Base-by-base conservation (phyloP, 2,329 filamentous ascomycete genomes). In the Epichloe brachyelytri region DNA sequence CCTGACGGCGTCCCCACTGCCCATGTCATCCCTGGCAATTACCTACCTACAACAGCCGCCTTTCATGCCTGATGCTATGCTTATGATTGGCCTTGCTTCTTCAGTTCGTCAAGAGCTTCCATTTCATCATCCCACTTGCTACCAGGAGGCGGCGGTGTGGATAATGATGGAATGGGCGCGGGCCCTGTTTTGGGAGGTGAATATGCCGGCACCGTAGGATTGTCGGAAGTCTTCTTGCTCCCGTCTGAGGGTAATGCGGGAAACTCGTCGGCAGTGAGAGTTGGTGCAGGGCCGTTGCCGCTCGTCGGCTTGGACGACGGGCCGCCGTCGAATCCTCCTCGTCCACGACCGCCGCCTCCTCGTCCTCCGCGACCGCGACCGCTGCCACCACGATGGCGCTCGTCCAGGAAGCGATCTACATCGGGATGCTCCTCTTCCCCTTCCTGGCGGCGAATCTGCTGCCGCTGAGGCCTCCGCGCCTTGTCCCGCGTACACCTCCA, bases 51-150 rank as follows among this genome's bases (percentile, higher is more conserved):
- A 33, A 33, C 22, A 19, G 11, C 7, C 11, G 7, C 6, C 22
- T 6, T 14, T 40, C 11, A 41, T 26, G 1, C 30, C 15, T 17
- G 15, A 15, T 48, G 36, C 37, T n/a, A 43, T 37, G 20, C 39
- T 15, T 41, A 51, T 38, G 43, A 49, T 7, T 50, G 36, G 2
- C 43, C 46, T 19, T 48, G 43, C 50, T 61, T 57, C 43, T 61
- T 63, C n/a, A 54, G 51, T 34, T 66, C 70, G 26, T 78, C 74
- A 12, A 74, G 63, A 5, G 68, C 73, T 46, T 75, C 75, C 69
- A 80, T 76, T 63, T 81, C 78, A 37, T 81, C 78, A 48, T 75
- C 78, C 78, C 78, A 80, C 50, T 74, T 68, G 11, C 65, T 71
- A 8, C 72, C 62, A 1, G 52, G 52, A 43, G 15, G 69, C 60